Base-by-base conservation (phyloP, 2,329 filamentous ascomycete species). In the Ophiocordyceps polyrhachis-furcata region DNA sequence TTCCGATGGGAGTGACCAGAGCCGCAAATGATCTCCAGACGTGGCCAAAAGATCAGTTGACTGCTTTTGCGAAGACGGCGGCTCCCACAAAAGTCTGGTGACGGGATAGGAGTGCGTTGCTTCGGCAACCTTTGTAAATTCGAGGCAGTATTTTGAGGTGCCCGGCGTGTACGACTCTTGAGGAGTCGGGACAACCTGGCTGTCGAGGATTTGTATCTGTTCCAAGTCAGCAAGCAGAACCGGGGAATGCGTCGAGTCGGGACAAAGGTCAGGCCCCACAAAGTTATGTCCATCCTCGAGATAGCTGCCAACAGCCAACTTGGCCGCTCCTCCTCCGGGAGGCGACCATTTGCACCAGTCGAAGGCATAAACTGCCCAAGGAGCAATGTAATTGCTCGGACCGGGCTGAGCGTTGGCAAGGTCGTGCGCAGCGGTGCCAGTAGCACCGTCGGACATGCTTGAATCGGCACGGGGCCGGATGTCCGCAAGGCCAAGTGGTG, bases 331-430 rank as follows among this genome's bases (percentile, higher is more conserved):
- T 52, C 79, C 79, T 55, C 64, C 79, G 55, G 86, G 77, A 2
- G 89, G 79, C 15, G 83, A 78, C 89, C 91, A 98, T 64, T 98
- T 98, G 68, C 91, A 98, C 91, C 91, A 98, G 65, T 98, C 91
- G 55, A 93, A 89, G 13, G 91, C 89, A 61, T 96, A 98, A 45
- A 93, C 80, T 14, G 87, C 82, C 86, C 91, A 98, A 0, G 89
- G 88, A 5, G 89, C 87, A 50, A 93, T 66, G 58, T 95, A 94
- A 60, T 89, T 95, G 69, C 86, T 93, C 50, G 89, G 93, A 58
- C 83, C 62, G 58, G 81, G 60, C 62, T 76, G 68, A 49, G 76
- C 59, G 57, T 76, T 74, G 50, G 76, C 74, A 44, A 77, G 69
- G 55, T 87, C 83, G 57, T 81, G 81, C 44, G 74, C 67, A 40